Evolutionary conservation across 2,329 filamentous ascomycete species (phyloP).

Genomic region (Colletotrichum plurivorum): DNA sequence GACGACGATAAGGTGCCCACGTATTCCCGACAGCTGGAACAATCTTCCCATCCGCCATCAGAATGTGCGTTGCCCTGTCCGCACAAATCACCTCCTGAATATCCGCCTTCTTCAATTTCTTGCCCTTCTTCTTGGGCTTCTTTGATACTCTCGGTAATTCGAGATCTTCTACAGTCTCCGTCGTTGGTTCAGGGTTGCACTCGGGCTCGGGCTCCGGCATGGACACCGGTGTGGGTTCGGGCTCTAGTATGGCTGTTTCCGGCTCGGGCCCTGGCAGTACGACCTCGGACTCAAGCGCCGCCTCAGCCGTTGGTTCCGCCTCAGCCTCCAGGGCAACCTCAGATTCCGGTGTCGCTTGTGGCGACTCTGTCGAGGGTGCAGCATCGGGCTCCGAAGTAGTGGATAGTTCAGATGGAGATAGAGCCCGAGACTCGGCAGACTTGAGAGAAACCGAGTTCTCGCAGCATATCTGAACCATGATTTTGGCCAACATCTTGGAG

Average conservation of each 20-base stretch:
- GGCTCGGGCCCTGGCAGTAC: not conserved
- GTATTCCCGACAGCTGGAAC: constrained; percentile 1
- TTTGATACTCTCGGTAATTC: not conserved
- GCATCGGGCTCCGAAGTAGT: not conserved
- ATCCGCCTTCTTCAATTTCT: constrained; percentile 2
- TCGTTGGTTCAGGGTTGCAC: not conserved
- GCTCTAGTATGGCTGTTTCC: not conserved
- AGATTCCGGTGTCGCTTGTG: not conserved
- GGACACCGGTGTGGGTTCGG: no score
- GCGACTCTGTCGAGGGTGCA: not conserved
- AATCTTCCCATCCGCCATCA: constrained; percentile 7
- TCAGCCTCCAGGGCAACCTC: not conserved
- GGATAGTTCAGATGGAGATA: not conserved
- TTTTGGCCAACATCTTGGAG: not conserved
- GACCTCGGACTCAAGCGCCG: not conserved
- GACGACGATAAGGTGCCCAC: not conserved
- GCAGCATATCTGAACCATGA: constrained; percentile 10
- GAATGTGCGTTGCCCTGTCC: not conserved
- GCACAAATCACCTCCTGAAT: not conserved
- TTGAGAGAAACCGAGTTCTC: not conserved
- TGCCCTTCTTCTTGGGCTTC: constrained; percentile 16
- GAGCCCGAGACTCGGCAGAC: not conserved
- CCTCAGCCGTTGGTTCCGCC: not conserved
- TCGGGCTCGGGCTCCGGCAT: not conserved
- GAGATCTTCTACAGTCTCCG: not conserved